Evolutionary conservation across 2,329 filamentous ascomycete species (phyloP).

Genomic region (Aspergillus cejpii): DNA sequence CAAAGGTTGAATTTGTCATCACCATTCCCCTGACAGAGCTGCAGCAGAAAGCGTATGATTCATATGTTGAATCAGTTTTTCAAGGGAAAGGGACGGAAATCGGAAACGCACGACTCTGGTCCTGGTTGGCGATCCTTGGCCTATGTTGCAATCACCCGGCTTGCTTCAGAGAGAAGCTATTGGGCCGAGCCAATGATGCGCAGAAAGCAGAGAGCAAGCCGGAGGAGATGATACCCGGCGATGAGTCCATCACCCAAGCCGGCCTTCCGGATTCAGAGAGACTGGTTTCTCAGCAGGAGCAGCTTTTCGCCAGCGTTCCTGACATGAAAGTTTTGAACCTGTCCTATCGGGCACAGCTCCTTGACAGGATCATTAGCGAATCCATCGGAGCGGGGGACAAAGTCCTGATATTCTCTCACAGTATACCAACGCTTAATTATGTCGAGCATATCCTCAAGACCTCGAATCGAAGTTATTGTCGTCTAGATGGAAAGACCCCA

Average conservation of each 20-base stretch:
- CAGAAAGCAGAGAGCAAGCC: slow-evolving; percentile 10
- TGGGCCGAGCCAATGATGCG: slow-evolving; percentile 30
- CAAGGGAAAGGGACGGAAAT: slow-evolving; percentile 26
- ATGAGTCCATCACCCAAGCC: slow-evolving; percentile 33
- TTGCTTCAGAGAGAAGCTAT: slow-evolving; percentile 47
- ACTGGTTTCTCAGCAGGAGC: slow-evolving; percentile 30
- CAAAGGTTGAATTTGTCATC: slow-evolving; percentile 76
- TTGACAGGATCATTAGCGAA: slow-evolving; percentile 63
- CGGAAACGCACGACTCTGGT: slow-evolving; percentile 45
- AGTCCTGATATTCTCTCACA: slow-evolving; percentile 73
- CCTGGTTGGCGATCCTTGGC: slow-evolving; percentile 49
- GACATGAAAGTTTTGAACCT: slow-evolving; percentile 42
- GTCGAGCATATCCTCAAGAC: slow-evolving; percentile 52
- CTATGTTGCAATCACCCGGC: slow-evolving; percentile 55
- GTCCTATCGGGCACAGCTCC: slow-evolving; percentile 62
- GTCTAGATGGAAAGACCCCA: slow-evolving; percentile 62
- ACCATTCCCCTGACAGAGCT: slow-evolving; percentile 61
- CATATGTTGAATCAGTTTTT: slow-evolving; percentile 43
- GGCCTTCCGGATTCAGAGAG: slow-evolving; percentile 29
- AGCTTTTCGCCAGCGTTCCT: slow-evolving; percentile 26
- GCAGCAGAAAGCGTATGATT: slow-evolving; percentile 59
- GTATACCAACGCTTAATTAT: slow-evolving; percentile 62
- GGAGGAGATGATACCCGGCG: slow-evolving; percentile 13
- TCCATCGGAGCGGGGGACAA: slow-evolving; percentile 61
- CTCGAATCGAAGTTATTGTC: slow-evolving; percentile 45